phyloP scores from a whole-genome alignment of 805 yeast genomes.

The Yarrowia porcina region DNA sequence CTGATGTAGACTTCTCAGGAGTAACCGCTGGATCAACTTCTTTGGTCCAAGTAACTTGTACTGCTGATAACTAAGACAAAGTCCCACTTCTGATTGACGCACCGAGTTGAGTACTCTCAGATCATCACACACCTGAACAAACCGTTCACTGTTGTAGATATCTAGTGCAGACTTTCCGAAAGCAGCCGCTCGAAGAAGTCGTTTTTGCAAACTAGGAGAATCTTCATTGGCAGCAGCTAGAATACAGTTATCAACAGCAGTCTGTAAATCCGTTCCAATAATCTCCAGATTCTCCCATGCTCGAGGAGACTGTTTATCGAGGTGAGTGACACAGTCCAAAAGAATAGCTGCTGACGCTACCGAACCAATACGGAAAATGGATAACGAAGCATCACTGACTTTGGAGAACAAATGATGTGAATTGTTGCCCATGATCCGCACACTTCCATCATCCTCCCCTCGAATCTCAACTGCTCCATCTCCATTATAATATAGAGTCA shows the following conservation, averaged over 20 bases:
- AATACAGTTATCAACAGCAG: conserved; percentile 70
- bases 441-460: conserved; percentile 57
- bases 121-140: conserved; percentile 58
- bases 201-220: conserved; percentile 75
- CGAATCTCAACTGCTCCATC: conserved; percentile 43
- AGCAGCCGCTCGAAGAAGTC: conserved; percentile 71
- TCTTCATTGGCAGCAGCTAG: conserved; percentile 75
- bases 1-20: conserved; percentile 57
- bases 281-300: conserved; percentile 72
- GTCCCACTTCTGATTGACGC: conserved; percentile 60
- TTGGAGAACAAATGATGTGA: conserved; percentile 60
- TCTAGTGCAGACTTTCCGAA: conserved; percentile 72
- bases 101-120: conserved; percentile 69
- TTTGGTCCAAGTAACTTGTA: conserved; percentile 52
- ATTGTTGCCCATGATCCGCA: conserved; percentile 58
- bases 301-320: conserved; percentile 67
- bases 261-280: conserved; percentile 48
- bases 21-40: conserved; percentile 53
- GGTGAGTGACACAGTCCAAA: conserved; percentile 69
- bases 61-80: conserved; percentile 62
- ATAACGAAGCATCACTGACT: conserved; percentile 55
- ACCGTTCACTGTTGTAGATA: conserved; percentile 55
- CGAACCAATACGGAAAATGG: conserved; percentile 78
- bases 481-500: conserved; percentile 38
- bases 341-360: conserved; percentile 77